Evolutionary conservation across 306 rosid genomes (phyloP).

Genomic region (Prunus mira): DNA sequence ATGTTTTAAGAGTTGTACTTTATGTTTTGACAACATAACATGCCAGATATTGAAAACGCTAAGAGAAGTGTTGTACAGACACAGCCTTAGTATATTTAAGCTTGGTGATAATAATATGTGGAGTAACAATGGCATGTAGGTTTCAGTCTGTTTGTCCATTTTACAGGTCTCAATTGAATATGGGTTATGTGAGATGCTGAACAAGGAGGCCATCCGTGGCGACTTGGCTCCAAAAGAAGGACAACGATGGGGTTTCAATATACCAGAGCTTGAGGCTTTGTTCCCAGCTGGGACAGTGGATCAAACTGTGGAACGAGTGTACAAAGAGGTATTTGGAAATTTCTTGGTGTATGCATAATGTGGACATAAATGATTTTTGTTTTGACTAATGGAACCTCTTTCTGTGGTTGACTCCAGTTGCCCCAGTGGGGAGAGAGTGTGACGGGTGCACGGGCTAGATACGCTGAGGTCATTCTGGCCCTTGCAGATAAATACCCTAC

Average conservation of each 20-base stretch:
- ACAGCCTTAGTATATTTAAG: not conserved
- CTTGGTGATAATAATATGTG: not conserved
- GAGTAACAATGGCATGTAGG: not conserved
- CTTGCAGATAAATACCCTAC: slow-evolving; percentile 71
- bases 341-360: not conserved
- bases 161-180: slow-evolving; percentile 74
- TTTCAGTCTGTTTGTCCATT: not conserved
- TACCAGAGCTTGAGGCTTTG: slow-evolving; percentile 65
- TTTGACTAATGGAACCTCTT: slow-evolving; percentile 13
- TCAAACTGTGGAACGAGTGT: slow-evolving; percentile 43
- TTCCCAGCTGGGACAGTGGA: slow-evolving; percentile 76
- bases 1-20: not conserved
- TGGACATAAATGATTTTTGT: not conserved
- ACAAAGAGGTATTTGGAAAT: slow-evolving; percentile 54
- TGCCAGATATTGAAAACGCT: not conserved
- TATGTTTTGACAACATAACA: not conserved
- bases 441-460: slow-evolving; percentile 49
- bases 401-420: slow-evolving; percentile 45
- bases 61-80: not conserved
- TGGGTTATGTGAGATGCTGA: slow-evolving; percentile 88
- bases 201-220: slow-evolving; percentile 50
- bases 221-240: slow-evolving; percentile 61
- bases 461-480: slow-evolving; percentile 47
- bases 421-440: slow-evolving; percentile 66
- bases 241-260: slow-evolving; percentile 57